Percentiles rank a stretch among this genome's conserved stretches.
Evolutionary conservation across 1,139 yeast species (phyloP).

Genomic region (Suhomyces bokatorum): DNA sequence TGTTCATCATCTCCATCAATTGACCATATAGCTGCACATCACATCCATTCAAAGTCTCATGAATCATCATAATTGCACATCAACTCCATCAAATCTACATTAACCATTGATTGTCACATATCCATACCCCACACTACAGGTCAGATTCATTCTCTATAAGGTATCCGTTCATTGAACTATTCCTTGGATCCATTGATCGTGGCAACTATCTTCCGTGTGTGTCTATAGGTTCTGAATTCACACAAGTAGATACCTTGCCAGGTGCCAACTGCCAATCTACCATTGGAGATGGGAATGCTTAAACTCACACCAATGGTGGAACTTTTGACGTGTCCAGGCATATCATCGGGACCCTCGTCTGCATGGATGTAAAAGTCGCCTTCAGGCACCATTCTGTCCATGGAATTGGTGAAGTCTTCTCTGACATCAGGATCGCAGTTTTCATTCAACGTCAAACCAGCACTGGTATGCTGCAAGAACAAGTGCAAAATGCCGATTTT

Average conservation of each 20-base stretch:
- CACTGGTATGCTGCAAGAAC: constrained; percentile 77
- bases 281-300: constrained; percentile 68
- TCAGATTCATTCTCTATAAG: no score
- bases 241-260: constrained; percentile 84
- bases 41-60: no score
- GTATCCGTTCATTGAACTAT: no score
- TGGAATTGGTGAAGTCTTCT: constrained; percentile 60
- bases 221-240: constrained; percentile 67
- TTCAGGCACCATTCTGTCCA: constrained; percentile 72
- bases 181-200: constrained; percentile 64
- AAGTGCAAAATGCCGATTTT: constrained; percentile 65
- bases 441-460: constrained; percentile 74
- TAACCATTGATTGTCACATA: no score
- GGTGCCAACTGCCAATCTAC: constrained; percentile 69
- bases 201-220: constrained; percentile 66
- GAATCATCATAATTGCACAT: no score
- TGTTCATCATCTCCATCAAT: no score
- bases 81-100: no score
- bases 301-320: constrained; percentile 65
- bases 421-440: constrained; percentile 81
- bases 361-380: constrained; percentile 62
- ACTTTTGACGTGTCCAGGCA: constrained; percentile 79
- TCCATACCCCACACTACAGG: no score
- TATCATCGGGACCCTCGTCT: constrained; percentile 81
- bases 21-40: no score